Evolutionary conservation across 75 land plant species (phyloP).

Genomic region (Chamaecyparis obtusa): DNA sequence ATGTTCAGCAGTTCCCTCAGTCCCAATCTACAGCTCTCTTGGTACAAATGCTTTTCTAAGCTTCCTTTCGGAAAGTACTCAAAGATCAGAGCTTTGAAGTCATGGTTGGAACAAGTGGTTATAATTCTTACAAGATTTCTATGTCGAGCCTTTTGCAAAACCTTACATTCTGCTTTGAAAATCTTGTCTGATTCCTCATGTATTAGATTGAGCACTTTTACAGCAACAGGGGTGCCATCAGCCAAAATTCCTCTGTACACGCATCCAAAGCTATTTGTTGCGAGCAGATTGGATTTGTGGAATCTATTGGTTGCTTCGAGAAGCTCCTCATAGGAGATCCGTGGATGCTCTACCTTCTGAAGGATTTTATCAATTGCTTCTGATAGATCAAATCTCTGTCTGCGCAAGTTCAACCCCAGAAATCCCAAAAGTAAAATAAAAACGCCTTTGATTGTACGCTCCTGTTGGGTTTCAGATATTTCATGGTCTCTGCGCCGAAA

Average conservation of each 20-base stretch:
- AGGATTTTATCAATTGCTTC: not conserved
- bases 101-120: constrained; percentile 20
- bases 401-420: not conserved
- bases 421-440: not conserved
- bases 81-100: constrained; percentile 11
- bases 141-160: constrained; percentile 26
- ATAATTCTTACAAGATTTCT: constrained; percentile 26
- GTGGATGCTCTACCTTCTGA: not conserved
- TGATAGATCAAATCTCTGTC: not conserved
- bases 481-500: not conserved
- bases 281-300: not conserved
- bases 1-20: not conserved
- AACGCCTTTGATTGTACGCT: too few species aligned
- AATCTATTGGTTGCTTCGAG: constrained; percentile 1
- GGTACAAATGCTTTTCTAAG: constrained; percentile 16
- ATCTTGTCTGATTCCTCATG: constrained; percentile 20
- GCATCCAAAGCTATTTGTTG: not conserved
- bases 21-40: not conserved
- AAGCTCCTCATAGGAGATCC: too few species aligned
- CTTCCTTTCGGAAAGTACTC: not conserved
- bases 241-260: too few species aligned
- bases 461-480: constrained; percentile 14
- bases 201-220: not conserved
- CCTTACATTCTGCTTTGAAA: constrained; percentile 29
- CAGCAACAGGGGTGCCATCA: too few species aligned